Percentiles rank a stretch among this genome's conserved stretches.
These are phyloP conservation scores for Vitis vinifera DNA, from an alignment of 164 flowering plant genomes.

Conservation along the genomic window DNA sequence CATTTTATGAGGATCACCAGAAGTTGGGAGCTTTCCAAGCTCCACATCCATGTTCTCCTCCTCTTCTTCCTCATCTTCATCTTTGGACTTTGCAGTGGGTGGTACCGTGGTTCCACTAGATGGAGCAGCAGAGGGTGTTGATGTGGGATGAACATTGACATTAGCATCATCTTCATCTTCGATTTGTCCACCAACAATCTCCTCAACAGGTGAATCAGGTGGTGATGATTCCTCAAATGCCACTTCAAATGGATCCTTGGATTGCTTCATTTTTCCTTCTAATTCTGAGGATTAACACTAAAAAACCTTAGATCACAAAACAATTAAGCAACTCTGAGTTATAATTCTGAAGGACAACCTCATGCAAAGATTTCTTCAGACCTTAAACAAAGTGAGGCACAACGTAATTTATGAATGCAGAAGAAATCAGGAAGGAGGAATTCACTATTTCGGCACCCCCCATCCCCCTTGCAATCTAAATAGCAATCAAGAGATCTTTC, in stretches of 20 bases:
- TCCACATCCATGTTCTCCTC: slow-evolving; percentile 79
- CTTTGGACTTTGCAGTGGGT: slow-evolving; percentile 42
- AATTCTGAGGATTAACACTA: no score
- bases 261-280: slow-evolving; percentile 35
- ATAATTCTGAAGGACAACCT: no score
- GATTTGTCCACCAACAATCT: slow-evolving; percentile 18
- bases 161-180: slow-evolving; percentile 12
- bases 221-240: slow-evolving; percentile 58
- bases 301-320: no score
- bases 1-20: slow-evolving; percentile 66
- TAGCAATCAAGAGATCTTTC: no score
- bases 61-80: slow-evolving; percentile 76
- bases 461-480: no score
- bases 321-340: no score
- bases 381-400: no score
- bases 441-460: no score
- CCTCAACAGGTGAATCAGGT: slow-evolving; percentile 51
- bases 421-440: no score
- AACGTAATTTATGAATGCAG: no score
- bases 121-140: slow-evolving; percentile 20
- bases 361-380: no score
- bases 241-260: slow-evolving; percentile 70
- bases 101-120: slow-evolving; percentile 9
- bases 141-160: slow-evolving; percentile 9
- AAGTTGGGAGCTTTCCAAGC: slow-evolving; percentile 48